Base-by-base conservation (phyloP, 192 early-diverging fungal species). In the Backusella tuberculispora region DNA sequence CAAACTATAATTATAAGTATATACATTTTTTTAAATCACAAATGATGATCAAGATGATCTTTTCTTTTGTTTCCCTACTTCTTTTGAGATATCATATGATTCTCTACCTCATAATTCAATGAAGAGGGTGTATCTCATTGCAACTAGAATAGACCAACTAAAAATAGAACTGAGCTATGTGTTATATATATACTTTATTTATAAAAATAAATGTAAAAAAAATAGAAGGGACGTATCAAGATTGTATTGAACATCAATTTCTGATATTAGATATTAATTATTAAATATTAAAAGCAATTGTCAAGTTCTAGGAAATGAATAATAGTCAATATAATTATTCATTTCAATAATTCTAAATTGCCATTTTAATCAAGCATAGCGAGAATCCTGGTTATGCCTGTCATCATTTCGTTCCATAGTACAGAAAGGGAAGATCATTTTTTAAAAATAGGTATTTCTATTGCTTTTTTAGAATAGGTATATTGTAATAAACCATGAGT, bases 331-430 rank as follows among this genome's bases (percentile, higher is more conserved):
- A 34, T 34, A 34, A 34, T 34, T 34, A 34, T 34, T 34, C 29
- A 34, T 34, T 34, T 34, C 29, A 34, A 34, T 34, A 34, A 34
- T 34, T 34, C 2, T 34, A 34, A 34, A 34, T 34, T 34, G 29
- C 29, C 29, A 34, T 34, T 34, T 34, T 34, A 1, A 34, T 34
- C 29, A 34, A 34, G 29, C 29, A 34, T 34, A 34, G 29, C 29
- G 29, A 34, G 29, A 34, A 34, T 34, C 19, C 8, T 53, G 7
- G 19, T 19, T 53, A 6, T 53, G 9, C 7, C 50, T 53, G 50
- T 53, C 50, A 53, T 53, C n/a, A 53, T 53, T 53, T 53, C 50
- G n/a, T 19, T 53, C 50, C 50, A 50, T 50, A 19, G 17, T 50
- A 50, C 48, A 19, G 48, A 50, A 50, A 50, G 19, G 48, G 48